phyloP scores from a whole-genome alignment of 208 protist species.

The Strigomonas culicis region DNA sequence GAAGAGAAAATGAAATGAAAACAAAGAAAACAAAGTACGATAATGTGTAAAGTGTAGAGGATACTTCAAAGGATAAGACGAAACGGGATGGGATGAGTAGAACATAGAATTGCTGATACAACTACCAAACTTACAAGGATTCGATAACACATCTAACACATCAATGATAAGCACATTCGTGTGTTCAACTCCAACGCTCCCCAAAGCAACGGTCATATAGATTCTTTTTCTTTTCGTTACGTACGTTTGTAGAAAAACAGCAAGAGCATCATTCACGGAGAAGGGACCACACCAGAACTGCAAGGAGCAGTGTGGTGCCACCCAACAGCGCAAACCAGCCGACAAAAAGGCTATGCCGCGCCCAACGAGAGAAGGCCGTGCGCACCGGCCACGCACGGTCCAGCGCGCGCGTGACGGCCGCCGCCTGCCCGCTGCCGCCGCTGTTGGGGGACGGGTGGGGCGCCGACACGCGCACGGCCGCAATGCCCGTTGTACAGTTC shows the following conservation, averaged over 20 bases:
- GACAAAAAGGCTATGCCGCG: neutral
- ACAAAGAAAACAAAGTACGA: slow-evolving; percentile 10
- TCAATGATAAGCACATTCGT: no score
- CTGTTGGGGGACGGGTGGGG: no score
- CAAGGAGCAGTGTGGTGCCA: neutral
- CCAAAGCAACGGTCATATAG: no score
- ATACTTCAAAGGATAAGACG: neutral
- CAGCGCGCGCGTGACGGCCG: neutral
- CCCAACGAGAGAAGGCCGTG: no score
- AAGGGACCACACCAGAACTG: neutral
- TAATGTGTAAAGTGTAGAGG: neutral
- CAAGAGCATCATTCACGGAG: neutral
- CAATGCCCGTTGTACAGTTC: neutral
- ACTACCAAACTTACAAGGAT: no score
- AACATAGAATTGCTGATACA: no score
- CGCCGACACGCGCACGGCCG: neutral
- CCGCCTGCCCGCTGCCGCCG: no score
- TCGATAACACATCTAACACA: no score
- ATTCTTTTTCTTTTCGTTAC: no score
- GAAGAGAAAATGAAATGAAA: slow-evolving; percentile 15
- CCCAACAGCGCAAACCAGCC: neutral
- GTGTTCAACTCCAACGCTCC: no score
- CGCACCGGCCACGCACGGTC: neutral
- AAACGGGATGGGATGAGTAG: neutral
- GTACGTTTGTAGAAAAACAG: no score